Conservation (phyloP, 148 eudicot species). For the Rhododendron ferrugineum region DNA sequence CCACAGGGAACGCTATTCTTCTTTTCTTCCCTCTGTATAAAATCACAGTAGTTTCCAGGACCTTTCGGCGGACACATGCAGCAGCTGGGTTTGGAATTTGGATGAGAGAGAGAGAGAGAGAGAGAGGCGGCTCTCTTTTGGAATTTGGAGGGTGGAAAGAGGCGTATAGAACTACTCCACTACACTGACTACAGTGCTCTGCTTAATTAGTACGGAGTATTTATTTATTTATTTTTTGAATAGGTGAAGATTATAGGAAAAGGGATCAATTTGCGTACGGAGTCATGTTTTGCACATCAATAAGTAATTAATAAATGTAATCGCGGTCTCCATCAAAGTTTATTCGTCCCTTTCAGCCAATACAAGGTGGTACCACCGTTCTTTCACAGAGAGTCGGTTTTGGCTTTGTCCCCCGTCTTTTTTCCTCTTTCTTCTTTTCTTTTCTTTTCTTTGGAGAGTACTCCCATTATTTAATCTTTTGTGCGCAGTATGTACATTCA, state of each 20-base stretch:
- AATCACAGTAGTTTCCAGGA: background rate
- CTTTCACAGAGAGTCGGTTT: background rate
- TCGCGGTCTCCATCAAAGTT: no score
- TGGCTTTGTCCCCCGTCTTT: background rate
- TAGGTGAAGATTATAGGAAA: background rate
- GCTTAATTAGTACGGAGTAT: background rate
- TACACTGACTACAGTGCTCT: background rate
- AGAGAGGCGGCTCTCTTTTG: constrained; percentile 12
- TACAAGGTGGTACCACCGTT: background rate
- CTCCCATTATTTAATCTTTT: no score
- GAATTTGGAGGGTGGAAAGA: constrained; percentile 20
- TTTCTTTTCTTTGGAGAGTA: no score
- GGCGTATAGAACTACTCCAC: background rate
- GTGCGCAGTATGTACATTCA: no score
- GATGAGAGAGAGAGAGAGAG: constrained; percentile 6
- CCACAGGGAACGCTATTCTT: background rate
- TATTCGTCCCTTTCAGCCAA: no score
- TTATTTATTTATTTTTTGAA: background rate
- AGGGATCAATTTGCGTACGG: background rate
- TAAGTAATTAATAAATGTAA: no score
- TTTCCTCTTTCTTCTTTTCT: no score
- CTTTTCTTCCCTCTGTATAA: background rate
- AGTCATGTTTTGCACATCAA: background rate
- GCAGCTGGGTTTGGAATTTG: constrained; percentile 8
- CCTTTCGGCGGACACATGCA: constrained; percentile 23